Base-by-base conservation (phyloP, 768 basidiomycete genomes). In the Cystobasidium tubakii region DNA sequence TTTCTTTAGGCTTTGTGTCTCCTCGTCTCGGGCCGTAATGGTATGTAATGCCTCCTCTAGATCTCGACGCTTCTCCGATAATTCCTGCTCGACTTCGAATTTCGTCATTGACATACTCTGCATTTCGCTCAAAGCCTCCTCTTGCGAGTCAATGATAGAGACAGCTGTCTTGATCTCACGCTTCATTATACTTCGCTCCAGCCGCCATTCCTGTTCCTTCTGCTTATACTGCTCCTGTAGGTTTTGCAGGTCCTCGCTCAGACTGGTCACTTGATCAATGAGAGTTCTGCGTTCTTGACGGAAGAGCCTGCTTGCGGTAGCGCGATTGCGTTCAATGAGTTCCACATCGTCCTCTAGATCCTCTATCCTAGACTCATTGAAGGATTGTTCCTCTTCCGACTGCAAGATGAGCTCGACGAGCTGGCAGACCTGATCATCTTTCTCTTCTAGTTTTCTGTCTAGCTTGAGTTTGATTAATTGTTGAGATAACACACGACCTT, bases 281-380 rank as follows among this genome's bases (percentile, higher is more conserved):
- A 50, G 50, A 67, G 1, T 27, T 42, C 39, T 42, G 2, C 63
- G 63, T 39, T 27, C 39, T 27, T 42, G 33, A 43, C 42, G 34
- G 39, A 39, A 42, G 15, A 34, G 63, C 17, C 34, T 13, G 25
- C 43, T 42, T 29, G 39, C 63, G 1, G 43, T 42, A 39, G 33
- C 43, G 9, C 33, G 63, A 21, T 19, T 33, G 34, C 43, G 33
- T 25, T 27, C 33, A 21, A 65, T 34, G 17, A 21, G 10, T 23
- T 65, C 63, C 13, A 65, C 17, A 17, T 44, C 66, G 27, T 67
- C 66, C 27, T 67, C 43, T 25, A 67, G 66, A 46, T 67, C 66
- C 10, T 67, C 66, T 25, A 31, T 29, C 44, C 39, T 23, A 9
- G 44, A 43, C 17, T 67, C 23, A 21, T 21, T 31, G 17, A 67